Percentiles rank a stretch among this genome's conserved stretches.
These are phyloP conservation scores for Tritrichomonas musculus DNA, from an alignment of 208 protist species.

Conservation along the genomic window DNA sequence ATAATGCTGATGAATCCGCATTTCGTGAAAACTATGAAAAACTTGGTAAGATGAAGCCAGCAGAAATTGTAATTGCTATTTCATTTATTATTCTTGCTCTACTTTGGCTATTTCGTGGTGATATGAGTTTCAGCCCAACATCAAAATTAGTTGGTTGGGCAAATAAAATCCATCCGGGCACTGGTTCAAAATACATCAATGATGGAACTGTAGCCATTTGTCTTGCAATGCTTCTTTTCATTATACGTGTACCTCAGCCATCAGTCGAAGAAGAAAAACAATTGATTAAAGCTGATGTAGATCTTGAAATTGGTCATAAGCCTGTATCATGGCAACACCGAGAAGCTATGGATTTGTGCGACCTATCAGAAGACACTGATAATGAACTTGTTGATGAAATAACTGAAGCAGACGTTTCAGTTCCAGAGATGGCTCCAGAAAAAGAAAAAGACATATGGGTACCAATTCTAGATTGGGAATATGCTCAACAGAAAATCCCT, in stretches of 20 bases:
- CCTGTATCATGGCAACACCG: neutral
- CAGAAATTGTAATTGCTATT: neutral
- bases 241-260: neutral
- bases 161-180: neutral
- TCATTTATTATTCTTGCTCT: neutral
- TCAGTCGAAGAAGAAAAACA: neutral
- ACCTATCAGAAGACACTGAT: neutral
- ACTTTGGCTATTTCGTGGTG: neutral
- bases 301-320: neutral
- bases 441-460: neutral
- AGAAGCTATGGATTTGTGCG: neutral
- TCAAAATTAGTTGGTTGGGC: neutral
- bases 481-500: conserved; percentile 35
- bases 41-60: neutral
- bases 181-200: neutral
- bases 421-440: neutral
- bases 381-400: too few relatives aligned
- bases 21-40: neutral
- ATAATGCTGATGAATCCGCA: neutral
- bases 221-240: neutral
- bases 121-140: neutral
- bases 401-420: neutral
- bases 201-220: conserved; percentile 13
- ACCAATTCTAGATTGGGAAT: conserved; percentile 28
- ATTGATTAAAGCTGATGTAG: neutral